Evolutionary conservation across 371 early-diverging fungal genomes (phyloP), one percentile per base, ranked within the genome.

Genomic region (Basidiobolus meristosporus): DNA sequence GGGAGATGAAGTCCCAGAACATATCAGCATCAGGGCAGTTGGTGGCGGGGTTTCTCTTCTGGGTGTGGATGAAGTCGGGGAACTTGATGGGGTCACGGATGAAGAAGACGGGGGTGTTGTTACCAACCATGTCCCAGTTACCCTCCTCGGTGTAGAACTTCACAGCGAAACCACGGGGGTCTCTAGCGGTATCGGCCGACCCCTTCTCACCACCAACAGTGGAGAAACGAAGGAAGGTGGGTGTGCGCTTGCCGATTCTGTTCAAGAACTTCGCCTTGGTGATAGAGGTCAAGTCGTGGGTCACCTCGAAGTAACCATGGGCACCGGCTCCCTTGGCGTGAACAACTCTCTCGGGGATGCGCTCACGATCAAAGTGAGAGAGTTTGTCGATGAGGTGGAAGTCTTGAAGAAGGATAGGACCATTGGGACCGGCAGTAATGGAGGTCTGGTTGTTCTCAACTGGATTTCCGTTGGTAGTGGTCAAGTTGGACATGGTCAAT

Each of bases 301-400:
- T 78, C 18, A 79, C 77, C 65, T 77, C 73, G 58, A 84, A 82
- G 54, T 70, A 62, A 36, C 85, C 85, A 50, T 79, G 80, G 37
- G 82, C 82, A 41, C 80, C 82, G 43, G 75, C 76, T 23, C 82
- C 82, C 49, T 77, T 77, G 58, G 84, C 84, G 45, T 84, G 82
- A 39, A 82, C 82, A 39, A 82, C 84, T 46, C 82, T 73, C 46
- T 82, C 81, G 19, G 82, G 82, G 39, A 76, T 71, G 43, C 84
- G 70, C 56, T 84, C 84, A 42, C 75, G 74, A 60, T 82, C 82
- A 64, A 83, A 83, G 59, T 79, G 83, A 41, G 76, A 56, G n/a
- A 82, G 59, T 56, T 83, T 83, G 50, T 83, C 81, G 45, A 79
- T 65, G 31, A 77, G 60, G 40, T 75, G 70, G 42, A 77, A 76